These are phyloP conservation scores for Populus euphratica DNA, from an alignment of 345 rosid genomes.

Conservation along the genomic window DNA sequence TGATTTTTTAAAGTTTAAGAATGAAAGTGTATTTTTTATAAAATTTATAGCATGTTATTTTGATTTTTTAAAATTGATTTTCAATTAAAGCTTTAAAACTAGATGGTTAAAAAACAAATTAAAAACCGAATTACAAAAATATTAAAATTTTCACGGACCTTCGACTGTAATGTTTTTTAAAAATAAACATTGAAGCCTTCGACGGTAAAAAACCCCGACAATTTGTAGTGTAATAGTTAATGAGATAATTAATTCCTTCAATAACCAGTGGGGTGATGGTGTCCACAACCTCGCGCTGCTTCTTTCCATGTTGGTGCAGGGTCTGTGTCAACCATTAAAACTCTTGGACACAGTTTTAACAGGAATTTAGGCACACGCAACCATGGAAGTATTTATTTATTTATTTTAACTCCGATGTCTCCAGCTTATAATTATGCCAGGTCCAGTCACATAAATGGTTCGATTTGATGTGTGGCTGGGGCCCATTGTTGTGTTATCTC, in stretches of 20 bases:
- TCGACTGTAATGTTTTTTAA: too few relatives aligned
- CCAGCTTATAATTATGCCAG: neutral
- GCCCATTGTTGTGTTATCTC: neutral
- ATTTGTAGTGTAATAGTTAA: too few relatives aligned
- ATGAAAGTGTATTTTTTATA: too few relatives aligned
- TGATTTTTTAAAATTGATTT: too few relatives aligned
- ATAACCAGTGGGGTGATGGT: conserved; percentile 2
- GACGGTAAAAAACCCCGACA: neutral
- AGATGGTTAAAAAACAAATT: too few relatives aligned
- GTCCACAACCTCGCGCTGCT: neutral
- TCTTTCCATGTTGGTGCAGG: neutral
- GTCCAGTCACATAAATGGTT: neutral
- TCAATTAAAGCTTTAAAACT: too few relatives aligned
- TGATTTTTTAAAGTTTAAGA: too few relatives aligned
- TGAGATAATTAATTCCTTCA: neutral
- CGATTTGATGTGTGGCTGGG: neutral
- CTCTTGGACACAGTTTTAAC: conserved; percentile 5
- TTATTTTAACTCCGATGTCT: neutral
- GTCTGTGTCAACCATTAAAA: conserved; percentile 24
- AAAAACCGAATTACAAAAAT: too few relatives aligned
- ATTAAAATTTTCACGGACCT: too few relatives aligned
- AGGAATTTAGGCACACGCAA: neutral
- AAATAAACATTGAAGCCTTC: too few relatives aligned
- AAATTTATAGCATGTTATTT: too few relatives aligned
- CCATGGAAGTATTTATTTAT: neutral